phyloP scores from a whole-genome alignment of 306 rosid species.

The Leucaena leucocephala region DNA sequence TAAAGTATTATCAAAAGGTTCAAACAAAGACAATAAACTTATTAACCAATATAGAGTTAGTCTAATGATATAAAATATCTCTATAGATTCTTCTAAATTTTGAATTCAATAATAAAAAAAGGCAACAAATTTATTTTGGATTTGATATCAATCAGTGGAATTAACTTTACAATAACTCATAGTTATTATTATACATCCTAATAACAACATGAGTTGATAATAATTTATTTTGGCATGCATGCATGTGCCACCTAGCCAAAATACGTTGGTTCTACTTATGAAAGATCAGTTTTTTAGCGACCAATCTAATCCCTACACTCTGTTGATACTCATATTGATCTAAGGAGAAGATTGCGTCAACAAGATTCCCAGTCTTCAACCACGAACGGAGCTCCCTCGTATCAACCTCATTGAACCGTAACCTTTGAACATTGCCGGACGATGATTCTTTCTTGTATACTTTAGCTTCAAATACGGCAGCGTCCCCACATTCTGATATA shows the following conservation, averaged over 20 bases:
- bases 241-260: constrained; percentile 21
- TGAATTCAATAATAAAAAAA: no score
- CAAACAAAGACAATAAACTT: no score
- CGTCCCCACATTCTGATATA: constrained; percentile 25
- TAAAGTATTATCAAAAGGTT: background rate
- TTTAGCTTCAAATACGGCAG: constrained; percentile 67
- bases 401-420: constrained; percentile 67
- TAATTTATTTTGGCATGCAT: constrained; percentile 12
- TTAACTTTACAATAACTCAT: constrained; percentile 33
- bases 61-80: no score
- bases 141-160: constrained; percentile 21
- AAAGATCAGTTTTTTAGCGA: constrained; percentile 76
- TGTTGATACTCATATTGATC: constrained; percentile 81
- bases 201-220: constrained; percentile 11
- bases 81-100: no score
- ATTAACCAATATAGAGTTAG: no score
- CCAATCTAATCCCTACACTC: constrained; percentile 82
- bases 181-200: constrained; percentile 22
- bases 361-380: constrained; percentile 61
- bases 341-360: constrained; percentile 83
- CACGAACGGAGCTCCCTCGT: constrained; percentile 66
- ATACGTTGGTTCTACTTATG: constrained; percentile 41
- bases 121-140: no score
- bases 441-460: constrained; percentile 74
- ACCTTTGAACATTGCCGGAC: constrained; percentile 59